Base-by-base conservation (phyloP, 2,329 filamentous ascomycete species). In the Colletotrichum musae region DNA sequence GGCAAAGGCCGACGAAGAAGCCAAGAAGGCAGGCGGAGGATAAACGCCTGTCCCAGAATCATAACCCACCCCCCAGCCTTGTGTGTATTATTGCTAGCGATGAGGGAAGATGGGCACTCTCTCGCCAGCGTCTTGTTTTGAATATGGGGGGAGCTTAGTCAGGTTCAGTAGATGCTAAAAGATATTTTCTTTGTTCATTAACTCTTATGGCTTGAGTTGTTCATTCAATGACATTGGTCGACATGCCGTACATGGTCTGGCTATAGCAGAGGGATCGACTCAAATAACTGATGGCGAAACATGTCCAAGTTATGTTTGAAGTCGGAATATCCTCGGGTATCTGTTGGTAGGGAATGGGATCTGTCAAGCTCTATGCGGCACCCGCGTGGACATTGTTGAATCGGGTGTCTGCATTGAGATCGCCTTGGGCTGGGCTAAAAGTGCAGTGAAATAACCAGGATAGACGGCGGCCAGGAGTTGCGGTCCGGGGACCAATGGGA, bases 1-100 rank as follows among this genome's bases (percentile, higher is more conserved):
- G 21, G 64, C 62, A 47, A 62, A 68, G 48, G 64, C 48, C 47
- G 58, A 60, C 18, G 58, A 60, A n/a, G 48, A 53, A 21, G 47
- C 60, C 53, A 64, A 47, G 60, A 68, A 68, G 64, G 64, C 64
- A 6, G 64, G 64, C 5, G 64, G 64, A 15, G 64, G 64, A 58
- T 68, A 68, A 36, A 32, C 41, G 58, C 48, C 18, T 26, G 18
- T 28, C 18, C 32, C 32, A 21, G 21, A 60, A 15, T 18, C 32
- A 24, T 24, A 24, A 24, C 21, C 21, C 21, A 24, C 21, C 21
- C 47, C 51, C 32, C 32, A 36, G 32, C 32, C 32, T 10, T 36
- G 32, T 43, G 18, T 52, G 58, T 60, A 51, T 12, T 52, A 59
- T 59, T 24, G 47, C 47, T 60, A 52, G 58, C 47, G 47, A 41